phyloP scores from a whole-genome alignment of 2,329 filamentous ascomycete species.

The Aspergillus carbonarius region DNA sequence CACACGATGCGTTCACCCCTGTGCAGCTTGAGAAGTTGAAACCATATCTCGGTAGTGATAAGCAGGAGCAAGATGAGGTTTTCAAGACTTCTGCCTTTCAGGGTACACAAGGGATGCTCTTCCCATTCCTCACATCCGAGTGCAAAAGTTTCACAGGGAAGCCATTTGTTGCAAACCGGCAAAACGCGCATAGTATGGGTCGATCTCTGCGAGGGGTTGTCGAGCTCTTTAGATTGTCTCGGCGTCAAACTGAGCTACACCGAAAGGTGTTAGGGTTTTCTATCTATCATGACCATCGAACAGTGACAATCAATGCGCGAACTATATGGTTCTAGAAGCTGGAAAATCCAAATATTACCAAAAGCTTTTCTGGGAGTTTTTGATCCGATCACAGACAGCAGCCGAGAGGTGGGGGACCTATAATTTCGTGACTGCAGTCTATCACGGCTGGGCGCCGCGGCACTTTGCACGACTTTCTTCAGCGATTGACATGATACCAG shows the following conservation, averaged over 20 bases:
- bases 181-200: slow-evolving; percentile 7
- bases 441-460: slow-evolving; percentile 1
- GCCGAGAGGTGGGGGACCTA: slow-evolving; percentile 1
- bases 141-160: no score
- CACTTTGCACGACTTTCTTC: background rate
- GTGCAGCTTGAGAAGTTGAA: background rate
- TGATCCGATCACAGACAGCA: background rate
- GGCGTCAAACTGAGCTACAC: slow-evolving; percentile 1
- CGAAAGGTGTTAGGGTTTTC: slow-evolving; percentile 8
- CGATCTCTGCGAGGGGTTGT: slow-evolving; percentile 4
- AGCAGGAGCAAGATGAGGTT: no score
- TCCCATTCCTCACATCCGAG: slow-evolving; percentile 6
- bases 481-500: slow-evolving; percentile 1
- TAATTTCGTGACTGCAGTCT: slow-evolving; percentile 7
- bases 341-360: background rate
- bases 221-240: background rate
- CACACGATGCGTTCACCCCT: background rate
- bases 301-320: background rate
- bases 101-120: background rate
- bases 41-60: background rate
- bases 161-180: background rate
- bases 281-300: background rate
- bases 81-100: background rate
- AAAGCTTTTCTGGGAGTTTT: background rate
- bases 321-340: background rate